phyloP scores from a whole-genome alignment of 352 stramenopile species.

The Phytopythium kandeliae region DNA sequence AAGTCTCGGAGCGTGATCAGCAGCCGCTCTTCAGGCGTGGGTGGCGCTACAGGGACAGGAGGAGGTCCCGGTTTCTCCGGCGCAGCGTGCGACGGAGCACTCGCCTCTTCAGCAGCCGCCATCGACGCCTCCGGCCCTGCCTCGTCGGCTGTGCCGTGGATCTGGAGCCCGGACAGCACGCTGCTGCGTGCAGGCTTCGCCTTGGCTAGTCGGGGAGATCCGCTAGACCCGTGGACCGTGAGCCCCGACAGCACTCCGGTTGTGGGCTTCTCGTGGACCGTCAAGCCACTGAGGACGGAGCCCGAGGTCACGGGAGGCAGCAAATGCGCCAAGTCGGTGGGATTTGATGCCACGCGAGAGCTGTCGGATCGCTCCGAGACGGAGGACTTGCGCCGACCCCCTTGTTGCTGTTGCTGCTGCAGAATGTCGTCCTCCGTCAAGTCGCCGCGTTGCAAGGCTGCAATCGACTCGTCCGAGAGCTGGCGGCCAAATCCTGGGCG shows the following conservation, averaged over 20 bases:
- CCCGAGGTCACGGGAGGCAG: slow-evolving; percentile 47
- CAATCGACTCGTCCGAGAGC: slow-evolving; percentile 78
- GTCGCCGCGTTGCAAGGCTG: slow-evolving; percentile 70
- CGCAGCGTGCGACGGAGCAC: slow-evolving; percentile 1
- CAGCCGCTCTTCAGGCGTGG: slow-evolving; percentile 60
- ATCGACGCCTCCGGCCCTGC: slow-evolving; percentile 9
- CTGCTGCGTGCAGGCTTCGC: slow-evolving; percentile 20
- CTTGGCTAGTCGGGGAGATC: slow-evolving; percentile 22
- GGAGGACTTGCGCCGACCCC: slow-evolving; percentile 4
- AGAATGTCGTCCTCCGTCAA: slow-evolving; percentile 70
- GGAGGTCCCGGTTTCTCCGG: slow-evolving; percentile 21
- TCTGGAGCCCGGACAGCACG: slow-evolving; percentile 47
- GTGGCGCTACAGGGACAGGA: slow-evolving; percentile 17
- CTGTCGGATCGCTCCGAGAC: slow-evolving; percentile 22
- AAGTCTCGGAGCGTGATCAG: slow-evolving; percentile 70
- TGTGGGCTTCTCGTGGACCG: slow-evolving; percentile 28
- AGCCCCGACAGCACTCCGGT: slow-evolving; percentile 52
- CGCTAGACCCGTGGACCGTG: slow-evolving; percentile 47
- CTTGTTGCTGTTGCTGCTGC: slow-evolving; percentile 24
- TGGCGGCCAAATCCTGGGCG: slow-evolving; percentile 77
- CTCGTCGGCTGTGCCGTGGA: slow-evolving; percentile 22
- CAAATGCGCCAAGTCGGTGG: slow-evolving; percentile 62
- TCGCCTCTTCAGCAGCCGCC: slow-evolving; percentile 10
- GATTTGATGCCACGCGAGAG: slow-evolving; percentile 24
- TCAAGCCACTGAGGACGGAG: slow-evolving; percentile 62